Evolutionary conservation across 495 filamentous ascomycete species (phyloP).

Genomic region (Podospora bellae-mahoneyi): DNA sequence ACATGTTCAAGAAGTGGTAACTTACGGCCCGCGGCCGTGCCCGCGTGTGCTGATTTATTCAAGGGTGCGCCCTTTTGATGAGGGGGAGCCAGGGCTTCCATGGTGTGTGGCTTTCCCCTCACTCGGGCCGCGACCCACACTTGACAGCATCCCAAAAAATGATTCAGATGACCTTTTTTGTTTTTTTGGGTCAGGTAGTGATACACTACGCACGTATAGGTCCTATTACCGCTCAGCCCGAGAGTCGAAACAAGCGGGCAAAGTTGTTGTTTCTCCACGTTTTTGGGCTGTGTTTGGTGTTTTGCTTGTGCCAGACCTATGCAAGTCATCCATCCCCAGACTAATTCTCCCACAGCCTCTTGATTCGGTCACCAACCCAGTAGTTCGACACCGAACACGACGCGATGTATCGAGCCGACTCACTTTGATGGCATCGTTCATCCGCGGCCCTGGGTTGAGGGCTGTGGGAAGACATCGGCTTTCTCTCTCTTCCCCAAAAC

Average conservation of each 20-base stretch:
- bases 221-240: not conserved
- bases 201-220: not conserved
- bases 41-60: not conserved
- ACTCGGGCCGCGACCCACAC: conserved; percentile 9
- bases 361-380: not conserved
- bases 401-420: not conserved
- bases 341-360: not conserved
- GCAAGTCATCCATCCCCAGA: not conserved
- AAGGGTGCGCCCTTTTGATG: not conserved
- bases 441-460: not conserved
- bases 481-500: no score
- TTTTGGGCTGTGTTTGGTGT: not conserved
- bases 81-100: not conserved
- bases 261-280: not conserved
- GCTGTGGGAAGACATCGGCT: no score
- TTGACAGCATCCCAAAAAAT: conserved; percentile 12
- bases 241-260: no score
- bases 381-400: not conserved
- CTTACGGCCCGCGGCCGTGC: not conserved
- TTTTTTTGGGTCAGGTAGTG: not conserved
- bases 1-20: no score
- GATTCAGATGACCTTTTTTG: conserved; percentile 9
- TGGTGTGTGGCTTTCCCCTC: not conserved
- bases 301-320: not conserved
- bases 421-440: not conserved